Evolutionary conservation across 805 yeast genomes (phyloP), one percentile per base, ranked within the genome.

Genomic region (Candida ovalis): DNA sequence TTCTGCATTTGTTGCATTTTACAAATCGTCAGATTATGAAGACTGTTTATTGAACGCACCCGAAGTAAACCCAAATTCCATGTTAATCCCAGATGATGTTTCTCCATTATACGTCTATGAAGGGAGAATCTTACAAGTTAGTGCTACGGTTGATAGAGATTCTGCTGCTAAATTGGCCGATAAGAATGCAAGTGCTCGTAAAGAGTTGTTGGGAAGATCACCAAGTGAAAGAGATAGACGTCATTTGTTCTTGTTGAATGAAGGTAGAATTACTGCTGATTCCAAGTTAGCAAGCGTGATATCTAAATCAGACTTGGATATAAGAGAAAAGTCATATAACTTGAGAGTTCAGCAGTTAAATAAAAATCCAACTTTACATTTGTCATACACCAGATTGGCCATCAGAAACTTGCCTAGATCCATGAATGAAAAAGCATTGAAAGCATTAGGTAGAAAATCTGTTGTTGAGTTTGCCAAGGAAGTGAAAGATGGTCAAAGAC

Each of bases 301-400:
- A 45, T 68, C 89, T 3, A 74, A 77, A 40, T 70, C 88, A 21
- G 99, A 94, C 59, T 67, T 90, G 73, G 95, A 87, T 60, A 70
- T 92, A 43, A 81, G 99, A 67, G 96, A 91, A 52, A 84, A 90
- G 64, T 88, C 97, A 0, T 89, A 81, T 68, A 78, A 84, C 56
- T 72, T 88, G 62, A 80, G 99, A 69, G 90, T 88, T 40, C 88
- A 88, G 60, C 97, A 92, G 71, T 78, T 94, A 60, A 84, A 86
- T 64, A 87, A 88, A 58, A 94, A 92, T 67, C 96, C 98, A 18
- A 74, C 94, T 12, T 74, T 94, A 61, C 98, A 92, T 74, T 72
- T 94, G 50, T 88, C 97, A n/a, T 72, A 92, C 69, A 92, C 98
- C 1, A 82, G 99, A 73, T 78, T 94, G 64, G 99, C 99, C 9